Conservation (phyloP, 2,329 filamentous ascomycete genomes). For the Fusarium musae region DNA sequence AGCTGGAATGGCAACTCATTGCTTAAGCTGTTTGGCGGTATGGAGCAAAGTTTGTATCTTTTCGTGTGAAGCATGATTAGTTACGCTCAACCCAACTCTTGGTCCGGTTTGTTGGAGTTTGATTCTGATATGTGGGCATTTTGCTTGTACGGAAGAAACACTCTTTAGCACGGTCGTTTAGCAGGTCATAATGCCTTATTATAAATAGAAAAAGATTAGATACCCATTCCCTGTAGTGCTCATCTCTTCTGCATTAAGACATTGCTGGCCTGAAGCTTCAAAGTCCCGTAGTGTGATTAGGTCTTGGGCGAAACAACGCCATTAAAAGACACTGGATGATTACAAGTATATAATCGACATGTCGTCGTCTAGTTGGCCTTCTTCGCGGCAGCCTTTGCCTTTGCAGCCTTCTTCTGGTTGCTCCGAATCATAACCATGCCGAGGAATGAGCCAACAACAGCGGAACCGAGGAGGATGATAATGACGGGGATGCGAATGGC, state of each 20-base stretch:
- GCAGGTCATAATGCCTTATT: conserved; percentile 37
- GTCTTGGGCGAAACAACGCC: conserved; percentile 17
- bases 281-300: conserved; percentile 31
- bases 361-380: conserved; percentile 77
- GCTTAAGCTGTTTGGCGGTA: conserved; percentile 26
- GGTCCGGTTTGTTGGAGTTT: conserved; percentile 41
- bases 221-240: conserved; percentile 45
- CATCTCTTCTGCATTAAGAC: conserved; percentile 18
- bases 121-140: conserved; percentile 46
- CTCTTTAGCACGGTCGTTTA: conserved; percentile 43
- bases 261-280: conserved; percentile 2
- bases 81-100: conserved; percentile 36
- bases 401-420: conserved; percentile 96
- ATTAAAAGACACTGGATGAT: conserved; percentile 31
- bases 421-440: conserved; percentile 98
- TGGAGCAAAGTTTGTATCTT: conserved; percentile 16
- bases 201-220: conserved; percentile 52
- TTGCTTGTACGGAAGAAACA: conserved; percentile 44
- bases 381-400: conserved; percentile 84
- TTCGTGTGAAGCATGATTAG: conserved; percentile 25
- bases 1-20: conserved; percentile 21
- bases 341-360: conserved; percentile 37
- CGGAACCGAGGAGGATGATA: conserved; percentile 88
- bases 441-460: conserved; percentile 95
- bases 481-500: conserved; percentile 98